Percentiles rank a stretch among this genome's conserved stretches.
These are phyloP conservation scores for Malus orientalis DNA, from an alignment of 306 rosid species.

Conservation along the genomic window DNA sequence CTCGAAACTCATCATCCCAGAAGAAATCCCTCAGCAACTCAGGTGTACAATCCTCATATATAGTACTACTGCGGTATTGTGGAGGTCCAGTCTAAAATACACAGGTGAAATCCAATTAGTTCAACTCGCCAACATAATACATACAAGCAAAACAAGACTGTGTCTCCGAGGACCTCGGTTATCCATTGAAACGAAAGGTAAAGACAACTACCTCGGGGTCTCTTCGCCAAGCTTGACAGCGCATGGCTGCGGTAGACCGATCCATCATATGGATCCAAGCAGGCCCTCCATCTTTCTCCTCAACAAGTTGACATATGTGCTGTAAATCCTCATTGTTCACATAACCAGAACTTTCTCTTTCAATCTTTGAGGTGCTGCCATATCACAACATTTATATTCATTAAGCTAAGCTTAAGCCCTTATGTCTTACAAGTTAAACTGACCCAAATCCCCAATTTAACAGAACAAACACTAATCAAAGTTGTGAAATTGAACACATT, in stretches of 20 bases:
- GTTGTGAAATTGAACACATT: neutral
- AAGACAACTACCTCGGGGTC: slow-evolving; percentile 38
- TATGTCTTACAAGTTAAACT: neutral
- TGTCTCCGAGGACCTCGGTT: neutral
- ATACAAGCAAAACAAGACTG: neutral
- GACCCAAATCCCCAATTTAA: neutral
- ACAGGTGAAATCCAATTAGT: slow-evolving; percentile 6
- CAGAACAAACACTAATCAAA: neutral
- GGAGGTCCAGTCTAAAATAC: slow-evolving; percentile 47
- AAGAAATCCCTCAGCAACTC: slow-evolving; percentile 51
- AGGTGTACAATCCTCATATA: slow-evolving; percentile 49
- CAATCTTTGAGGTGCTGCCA: slow-evolving; percentile 35
- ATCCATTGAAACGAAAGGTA: neutral
- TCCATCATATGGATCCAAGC: slow-evolving; percentile 97
- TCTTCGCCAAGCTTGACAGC: slow-evolving; percentile 67
- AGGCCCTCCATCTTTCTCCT: slow-evolving; percentile 73
- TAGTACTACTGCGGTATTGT: slow-evolving; percentile 44
- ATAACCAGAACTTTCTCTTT: slow-evolving; percentile 17
- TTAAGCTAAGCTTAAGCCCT: neutral
- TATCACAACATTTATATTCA: neutral
- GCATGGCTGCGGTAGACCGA: slow-evolving; percentile 64
- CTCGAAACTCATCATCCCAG: slow-evolving; percentile 54
- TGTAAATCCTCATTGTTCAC: slow-evolving; percentile 42
- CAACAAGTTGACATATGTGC: slow-evolving; percentile 39
- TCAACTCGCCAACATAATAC: neutral